A percentile compares a stretch with the other conserved stretches of the same genome.
Evolutionary conservation across 306 rosid genomes (phyloP).

Genomic region (Acacia melanoxylon): DNA sequence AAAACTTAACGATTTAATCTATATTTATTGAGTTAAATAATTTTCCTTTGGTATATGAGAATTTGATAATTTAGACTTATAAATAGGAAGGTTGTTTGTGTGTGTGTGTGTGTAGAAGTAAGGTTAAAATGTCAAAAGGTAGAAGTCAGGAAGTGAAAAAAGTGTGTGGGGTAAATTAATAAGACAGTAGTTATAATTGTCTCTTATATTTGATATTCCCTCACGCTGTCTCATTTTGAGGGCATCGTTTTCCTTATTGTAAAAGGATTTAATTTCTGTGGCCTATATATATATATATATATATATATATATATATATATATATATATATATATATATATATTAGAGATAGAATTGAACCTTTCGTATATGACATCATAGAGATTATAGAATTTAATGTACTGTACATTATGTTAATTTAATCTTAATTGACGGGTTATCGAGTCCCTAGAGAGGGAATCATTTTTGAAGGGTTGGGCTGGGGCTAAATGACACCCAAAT

Average conservation of each 20-base stretch:
- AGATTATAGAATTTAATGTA: neutral
- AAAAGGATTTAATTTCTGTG: conserved; percentile 46
- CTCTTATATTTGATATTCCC: conserved; percentile 43
- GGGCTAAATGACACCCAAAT: conserved; percentile 49
- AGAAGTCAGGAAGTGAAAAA: neutral
- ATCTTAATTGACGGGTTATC: conserved; percentile 16
- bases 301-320: neutral
- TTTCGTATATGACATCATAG: conserved; percentile 32
- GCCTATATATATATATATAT: neutral
- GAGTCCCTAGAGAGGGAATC: conserved; percentile 56
- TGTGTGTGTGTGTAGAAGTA: neutral
- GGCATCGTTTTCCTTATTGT: conserved; percentile 30
- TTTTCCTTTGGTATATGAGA: too few relatives aligned
- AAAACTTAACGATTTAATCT: too few relatives aligned
- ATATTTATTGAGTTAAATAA: too few relatives aligned
- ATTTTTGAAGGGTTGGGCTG: conserved; percentile 48
- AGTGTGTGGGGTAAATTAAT: conserved; percentile 28
- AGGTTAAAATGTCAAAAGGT: conserved; percentile 17
- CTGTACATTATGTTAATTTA: neutral
- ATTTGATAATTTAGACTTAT: too few relatives aligned
- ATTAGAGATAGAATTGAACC: conserved; percentile 14
- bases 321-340: neutral
- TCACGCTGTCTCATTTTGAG: conserved; percentile 39
- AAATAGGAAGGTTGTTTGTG: too few relatives aligned
- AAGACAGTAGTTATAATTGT: neutral